Base-by-base conservation (phyloP, 169 alveolate species). In the Ichthyophthirius multifiliis region DNA sequence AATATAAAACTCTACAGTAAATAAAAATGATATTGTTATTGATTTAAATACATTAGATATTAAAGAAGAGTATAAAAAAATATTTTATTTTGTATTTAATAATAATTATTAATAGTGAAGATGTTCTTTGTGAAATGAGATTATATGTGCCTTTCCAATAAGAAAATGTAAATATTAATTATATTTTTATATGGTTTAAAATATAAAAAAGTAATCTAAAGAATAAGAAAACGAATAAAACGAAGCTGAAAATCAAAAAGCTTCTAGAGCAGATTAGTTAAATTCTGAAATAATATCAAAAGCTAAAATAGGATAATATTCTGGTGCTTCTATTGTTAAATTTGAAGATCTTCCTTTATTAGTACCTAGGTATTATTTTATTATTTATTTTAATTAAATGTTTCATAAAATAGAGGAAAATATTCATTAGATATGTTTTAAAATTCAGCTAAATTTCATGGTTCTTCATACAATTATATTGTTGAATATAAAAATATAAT, bases 21-120 rank as follows among this genome's bases (percentile, higher is more conserved):
- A 76, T 35, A 76, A 65, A 37, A 76, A 62, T 76, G 83, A 76
- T 76, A 76, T 76, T 31, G 76, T 76, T n/a, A 65, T 76, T 48
- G 39, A 76, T 20, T 63, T 76, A 45, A 76, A 64, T 55, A 76
- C 83, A 23, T 64, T 35, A 27, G 83, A 76, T 63, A 18, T 39
- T 62, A 45, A 71, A 37, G 83, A 76, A 4, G 67, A 76, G 83
- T 76, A 76, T 12, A 27, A 2, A 74, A 15, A 41, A 16, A 20
- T 45, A 41, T 9, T 9, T 41, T 13, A 9, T 13, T 9, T 13
- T 9, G 13, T 9, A 41, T 41, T 41, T 41, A 41, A 9, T 41
- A 41, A 13, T n/a, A n/a, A n/a, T 32, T 30, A n/a, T 13, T 62
- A 31, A 45, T 23, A 76, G 83, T 15, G 76, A 76, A 48, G 76